phyloP scores from a whole-genome alignment of 2,329 filamentous ascomycete genomes.

The Calonectria ilicicola region DNA sequence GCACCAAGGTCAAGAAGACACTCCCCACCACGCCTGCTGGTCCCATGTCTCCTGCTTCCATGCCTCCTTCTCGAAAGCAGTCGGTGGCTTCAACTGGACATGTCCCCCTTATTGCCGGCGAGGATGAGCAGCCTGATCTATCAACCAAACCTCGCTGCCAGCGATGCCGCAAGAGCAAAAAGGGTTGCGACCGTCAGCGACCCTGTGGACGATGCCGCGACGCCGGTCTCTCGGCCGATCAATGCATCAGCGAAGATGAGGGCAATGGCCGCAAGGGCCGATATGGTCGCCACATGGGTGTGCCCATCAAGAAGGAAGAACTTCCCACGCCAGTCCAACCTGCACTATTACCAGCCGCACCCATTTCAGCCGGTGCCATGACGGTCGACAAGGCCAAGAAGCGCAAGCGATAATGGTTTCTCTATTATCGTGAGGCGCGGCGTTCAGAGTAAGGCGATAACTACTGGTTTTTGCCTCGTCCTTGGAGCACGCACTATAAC shows the following conservation, averaged over 20 bases:
- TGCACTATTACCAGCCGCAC: slow-evolving; percentile 57
- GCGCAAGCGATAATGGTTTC: slow-evolving; percentile 65
- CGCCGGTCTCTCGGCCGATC: slow-evolving; percentile 91
- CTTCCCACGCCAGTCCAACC: slow-evolving; percentile 51
- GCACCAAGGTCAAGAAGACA: slow-evolving; percentile 65
- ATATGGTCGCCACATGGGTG: slow-evolving; percentile 81
- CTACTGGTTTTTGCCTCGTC: slow-evolving; percentile 5
- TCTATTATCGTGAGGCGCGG: neutral
- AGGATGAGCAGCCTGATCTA: slow-evolving; percentile 92
- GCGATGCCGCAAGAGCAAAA: slow-evolving; percentile 99
- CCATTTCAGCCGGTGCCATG: slow-evolving; percentile 53
- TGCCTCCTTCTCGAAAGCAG: slow-evolving; percentile 81
- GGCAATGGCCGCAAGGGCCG: slow-evolving; percentile 96
- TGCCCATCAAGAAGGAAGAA: slow-evolving; percentile 72
- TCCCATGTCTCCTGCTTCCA: slow-evolving; percentile 73
- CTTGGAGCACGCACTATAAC: slow-evolving; percentile 29
- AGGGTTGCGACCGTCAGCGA: slow-evolving; percentile 96
- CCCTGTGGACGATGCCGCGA: slow-evolving; percentile 97
- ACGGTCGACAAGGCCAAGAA: slow-evolving; percentile 70
- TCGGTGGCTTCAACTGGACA: slow-evolving; percentile 72
- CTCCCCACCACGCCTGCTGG: slow-evolving; percentile 50
- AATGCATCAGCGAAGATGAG: slow-evolving; percentile 97
- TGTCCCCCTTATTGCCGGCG: slow-evolving; percentile 67
- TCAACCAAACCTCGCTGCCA: slow-evolving; percentile 98
- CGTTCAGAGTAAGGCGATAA: neutral